Conservation (phyloP, 75 land plant species). For the Ceratopteris richardii region DNA sequence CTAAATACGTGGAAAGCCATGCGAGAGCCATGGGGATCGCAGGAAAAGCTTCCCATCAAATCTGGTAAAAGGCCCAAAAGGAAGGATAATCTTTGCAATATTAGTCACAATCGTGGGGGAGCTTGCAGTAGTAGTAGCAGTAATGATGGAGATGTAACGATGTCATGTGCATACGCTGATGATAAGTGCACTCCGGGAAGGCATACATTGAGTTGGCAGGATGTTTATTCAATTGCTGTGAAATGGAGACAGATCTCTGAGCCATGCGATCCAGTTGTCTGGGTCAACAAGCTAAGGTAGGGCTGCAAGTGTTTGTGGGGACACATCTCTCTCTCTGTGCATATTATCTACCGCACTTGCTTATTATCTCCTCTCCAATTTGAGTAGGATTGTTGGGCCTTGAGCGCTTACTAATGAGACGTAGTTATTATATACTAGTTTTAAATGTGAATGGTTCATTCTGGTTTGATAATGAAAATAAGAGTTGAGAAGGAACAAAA, state of each 20-base stretch:
- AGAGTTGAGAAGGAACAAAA: too few species aligned
- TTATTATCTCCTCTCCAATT: too few species aligned
- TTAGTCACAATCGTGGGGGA: conserved; percentile 77
- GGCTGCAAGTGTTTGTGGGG: neutral
- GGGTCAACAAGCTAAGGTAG: conserved; percentile 89
- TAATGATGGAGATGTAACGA: conserved; percentile 32
- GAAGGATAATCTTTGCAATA: conserved; percentile 32
- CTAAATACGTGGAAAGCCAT: conserved; percentile 61
- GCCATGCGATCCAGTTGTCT: conserved; percentile 95
- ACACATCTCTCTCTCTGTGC: too few species aligned
- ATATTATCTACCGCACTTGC: too few species aligned
- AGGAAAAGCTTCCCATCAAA: conserved; percentile 28
- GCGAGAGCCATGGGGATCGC: conserved; percentile 34
- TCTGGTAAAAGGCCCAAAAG: conserved; percentile 47
- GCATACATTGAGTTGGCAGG: conserved; percentile 56
- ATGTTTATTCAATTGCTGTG: conserved; percentile 76
- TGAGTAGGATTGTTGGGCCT: too few species aligned
- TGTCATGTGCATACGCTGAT: conserved; percentile 40
- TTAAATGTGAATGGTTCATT: too few species aligned
- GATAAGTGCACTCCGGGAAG: conserved; percentile 40
- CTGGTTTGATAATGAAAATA: too few species aligned
- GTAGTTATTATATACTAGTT: too few species aligned
- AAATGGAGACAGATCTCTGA: conserved; percentile 95
- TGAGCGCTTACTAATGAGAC: too few species aligned
- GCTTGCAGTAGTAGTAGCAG: conserved; percentile 60